Base-by-base conservation (phyloP, 2,329 filamentous ascomycete genomes). In the Cladosporium sp. region DNA sequence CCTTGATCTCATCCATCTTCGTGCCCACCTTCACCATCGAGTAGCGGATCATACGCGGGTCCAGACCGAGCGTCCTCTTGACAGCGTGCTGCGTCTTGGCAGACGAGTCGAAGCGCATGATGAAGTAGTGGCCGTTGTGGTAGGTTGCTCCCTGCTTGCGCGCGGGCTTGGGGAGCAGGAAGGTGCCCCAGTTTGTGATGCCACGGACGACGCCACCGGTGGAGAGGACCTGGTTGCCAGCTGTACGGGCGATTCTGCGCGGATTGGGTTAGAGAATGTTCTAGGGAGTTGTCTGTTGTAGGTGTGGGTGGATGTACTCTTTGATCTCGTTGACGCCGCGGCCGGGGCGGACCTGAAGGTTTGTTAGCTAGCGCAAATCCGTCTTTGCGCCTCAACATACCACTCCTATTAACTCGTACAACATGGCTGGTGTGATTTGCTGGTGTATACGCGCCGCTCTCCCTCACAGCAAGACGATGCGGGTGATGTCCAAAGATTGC, bases 361-460 rank as follows among this genome's bases (percentile, higher is more conserved):
- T 56, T 60, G 56, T 48, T 43, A 35, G 32, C 11, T 28, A 28
- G 7, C 22, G 22, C 22, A 28, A 18, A 18, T 18, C 16, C 16
- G 10, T 10, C 16, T 14, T 14, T 37, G 34, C 19, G 18, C n/a
- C 13, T 11, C 7, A 46, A 76, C 86, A 66, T 76, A 96, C 93
- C 74, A 96, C 86, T 71, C 88, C 93, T 72, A 98, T 93, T 67
- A 97, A 78, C 77, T 98, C 93, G 79, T 98, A 98, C 75, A 98
- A 77, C 93, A 98, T 96, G 60, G 33, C 61, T 22, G 51, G 41
- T 53, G 43, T 40, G 45, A 19, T 35, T 11, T 50, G 31, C 10
- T 50, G 48, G 33, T 31, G n/a, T 32, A 33, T 43, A 16, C 48
- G 37, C 46, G 28, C 35, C 13, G 35, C 35, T 10, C 35, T 35